These are phyloP conservation scores for Vachellia collinsii DNA, from an alignment of 306 rosid species.

Conservation along the genomic window DNA sequence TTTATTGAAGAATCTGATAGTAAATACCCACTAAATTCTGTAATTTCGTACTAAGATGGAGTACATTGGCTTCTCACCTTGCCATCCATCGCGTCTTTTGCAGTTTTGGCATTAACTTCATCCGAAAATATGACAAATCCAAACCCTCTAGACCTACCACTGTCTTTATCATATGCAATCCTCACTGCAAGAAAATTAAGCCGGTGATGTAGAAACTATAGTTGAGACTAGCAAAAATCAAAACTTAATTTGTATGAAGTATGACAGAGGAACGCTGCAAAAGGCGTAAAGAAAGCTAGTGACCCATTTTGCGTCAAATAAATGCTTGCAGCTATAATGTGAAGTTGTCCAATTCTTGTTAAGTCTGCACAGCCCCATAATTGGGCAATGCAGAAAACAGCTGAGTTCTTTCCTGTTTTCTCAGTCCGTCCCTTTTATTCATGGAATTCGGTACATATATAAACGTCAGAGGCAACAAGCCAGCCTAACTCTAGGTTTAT, in stretches of 20 bases:
- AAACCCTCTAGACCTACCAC: conserved; percentile 89
- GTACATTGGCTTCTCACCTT: conserved; percentile 52
- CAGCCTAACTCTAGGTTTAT: not conserved
- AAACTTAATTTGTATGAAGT: not conserved
- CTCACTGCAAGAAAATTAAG: conserved; percentile 51
- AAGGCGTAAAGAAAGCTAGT: not conserved
- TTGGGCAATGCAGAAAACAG: not conserved
- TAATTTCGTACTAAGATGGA: too few species aligned
- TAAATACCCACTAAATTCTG: not conserved
- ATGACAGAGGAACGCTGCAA: not conserved
- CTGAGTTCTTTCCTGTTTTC: not conserved
- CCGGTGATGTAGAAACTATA: conserved; percentile 15
- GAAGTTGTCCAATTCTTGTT: not conserved
- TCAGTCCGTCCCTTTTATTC: not conserved
- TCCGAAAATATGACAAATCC: conserved; percentile 78
- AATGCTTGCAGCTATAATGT: not conserved
- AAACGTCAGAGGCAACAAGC: not conserved
- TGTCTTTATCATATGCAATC: conserved; percentile 79
- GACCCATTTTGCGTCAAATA: not conserved
- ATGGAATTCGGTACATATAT: not conserved
- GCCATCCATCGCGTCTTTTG: conserved; percentile 94
- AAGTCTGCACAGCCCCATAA: not conserved
- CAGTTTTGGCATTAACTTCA: conserved; percentile 68
- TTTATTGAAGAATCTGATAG: not conserved
- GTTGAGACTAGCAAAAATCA: conserved; percentile 13